A percentile compares a stretch with the other conserved stretches of the same genome.
Evolutionary conservation across 179 eudicot species (phyloP).

Genomic region (Beta lomatogona): DNA sequence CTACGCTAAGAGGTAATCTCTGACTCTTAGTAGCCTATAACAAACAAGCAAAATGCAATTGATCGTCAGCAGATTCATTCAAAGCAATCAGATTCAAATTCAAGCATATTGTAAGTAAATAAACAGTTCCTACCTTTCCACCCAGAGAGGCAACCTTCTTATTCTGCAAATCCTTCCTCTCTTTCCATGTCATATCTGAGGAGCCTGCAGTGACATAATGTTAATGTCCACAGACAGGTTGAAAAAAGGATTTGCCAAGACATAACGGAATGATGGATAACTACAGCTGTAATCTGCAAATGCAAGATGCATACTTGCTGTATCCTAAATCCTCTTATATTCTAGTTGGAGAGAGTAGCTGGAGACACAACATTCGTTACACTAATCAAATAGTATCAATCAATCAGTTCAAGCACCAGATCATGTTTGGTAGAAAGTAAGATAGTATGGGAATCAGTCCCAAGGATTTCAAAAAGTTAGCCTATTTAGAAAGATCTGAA

Average conservation of each 20-base stretch:
- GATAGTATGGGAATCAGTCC: too few relatives aligned
- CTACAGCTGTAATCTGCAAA: neutral
- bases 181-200: constrained; percentile 90
- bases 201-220: constrained; percentile 44
- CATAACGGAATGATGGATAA: neutral
- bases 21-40: constrained; percentile 65
- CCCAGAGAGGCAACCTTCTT: constrained; percentile 80
- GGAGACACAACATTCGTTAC: neutral
- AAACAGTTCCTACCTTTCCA: constrained; percentile 67
- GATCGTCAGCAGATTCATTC: constrained; percentile 2
- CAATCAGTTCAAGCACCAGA: neutral
- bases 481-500: too few relatives aligned
- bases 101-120: neutral
- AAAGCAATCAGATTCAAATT: neutral
- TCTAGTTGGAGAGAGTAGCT: neutral
- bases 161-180: constrained; percentile 82
- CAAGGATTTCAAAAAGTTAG: too few relatives aligned
- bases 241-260: neutral
- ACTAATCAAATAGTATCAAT: neutral
- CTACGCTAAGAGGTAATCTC: constrained; percentile 76
- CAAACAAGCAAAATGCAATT: neutral
- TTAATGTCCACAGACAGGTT: neutral
- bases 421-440: too few relatives aligned
- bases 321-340: neutral
- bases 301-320: neutral